These are phyloP conservation scores for Verticillium nonalfalfae DNA, from an alignment of 2,329 filamentous ascomycete genomes.

Conservation along the genomic window DNA sequence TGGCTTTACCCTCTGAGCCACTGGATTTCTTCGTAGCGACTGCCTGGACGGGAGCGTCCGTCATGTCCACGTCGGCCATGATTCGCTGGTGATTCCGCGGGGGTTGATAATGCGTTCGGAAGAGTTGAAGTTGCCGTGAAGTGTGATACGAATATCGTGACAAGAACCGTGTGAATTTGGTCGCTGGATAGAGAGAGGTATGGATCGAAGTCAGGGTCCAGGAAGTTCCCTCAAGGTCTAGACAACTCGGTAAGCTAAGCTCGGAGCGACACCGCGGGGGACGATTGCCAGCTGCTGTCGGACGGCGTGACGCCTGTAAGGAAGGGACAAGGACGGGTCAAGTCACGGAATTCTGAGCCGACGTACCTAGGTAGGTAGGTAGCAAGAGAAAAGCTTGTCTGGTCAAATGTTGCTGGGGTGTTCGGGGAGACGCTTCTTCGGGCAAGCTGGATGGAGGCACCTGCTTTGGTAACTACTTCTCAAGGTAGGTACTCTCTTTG, in stretches of 20 bases:
- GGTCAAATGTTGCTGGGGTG: too few species aligned
- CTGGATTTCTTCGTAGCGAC: slow-evolving; percentile 48
- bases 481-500: neutral
- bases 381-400: neutral
- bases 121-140: neutral
- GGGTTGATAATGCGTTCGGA: neutral
- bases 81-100: slow-evolving; percentile 5
- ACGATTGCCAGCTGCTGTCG: neutral
- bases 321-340: neutral
- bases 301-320: neutral
- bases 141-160: too few species aligned
- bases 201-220: neutral
- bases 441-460: neutral
- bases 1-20: slow-evolving; percentile 39
- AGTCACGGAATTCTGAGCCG: neutral
- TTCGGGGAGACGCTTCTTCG: neutral
- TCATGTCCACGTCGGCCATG: slow-evolving; percentile 98
- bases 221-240: neutral
- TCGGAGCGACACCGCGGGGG: neutral
- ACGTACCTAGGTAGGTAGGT: neutral
- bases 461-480: too few species aligned
- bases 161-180: neutral
- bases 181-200: neutral
- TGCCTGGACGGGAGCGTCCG: slow-evolving; percentile 62
- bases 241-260: neutral